Base-by-base conservation (phyloP, 2,329 filamentous ascomycete species). In the Alternaria angustiovoidea region DNA sequence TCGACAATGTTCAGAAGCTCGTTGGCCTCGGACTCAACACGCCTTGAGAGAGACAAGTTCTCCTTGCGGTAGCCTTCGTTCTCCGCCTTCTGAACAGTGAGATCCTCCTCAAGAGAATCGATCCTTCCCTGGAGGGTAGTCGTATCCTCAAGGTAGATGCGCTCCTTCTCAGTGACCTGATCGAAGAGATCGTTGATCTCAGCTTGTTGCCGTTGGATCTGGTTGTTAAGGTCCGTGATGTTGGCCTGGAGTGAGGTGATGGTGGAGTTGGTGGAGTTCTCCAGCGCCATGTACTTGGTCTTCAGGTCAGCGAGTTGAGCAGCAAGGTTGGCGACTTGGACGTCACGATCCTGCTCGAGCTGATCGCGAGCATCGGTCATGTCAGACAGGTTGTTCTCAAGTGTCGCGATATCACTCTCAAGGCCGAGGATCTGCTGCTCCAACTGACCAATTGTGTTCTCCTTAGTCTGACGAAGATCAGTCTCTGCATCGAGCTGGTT, bases 181-280 rank as follows among this genome's bases (percentile, higher is more conserved):
- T 70, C 72, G 7, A 55, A 63, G 41, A 82, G 73, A n/a, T 66
- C 59, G 16, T 73, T 72, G 54, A 82, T 79, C 46, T 80, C 75
- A 47, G 70, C 68, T 46, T 81, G 76, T 38, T 78, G 74, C 11
- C 75, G 75, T 12, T 73, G 70, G 20, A 81, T 70, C 11, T 80
- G 71, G 52, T 80, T 78, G 57, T 77, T 77, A 64, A 81, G 78
- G 26, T 77, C 75, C 4, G 71, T 72, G 57, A 83, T 81, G 47
- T 80, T 78, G 24, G 74, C 73, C 42, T 75, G 67, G 4, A 78
- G 65, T 7, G 73, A 68, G 3, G 65, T 66, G 46, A 77, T 77
- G 20, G 71, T 71, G 4, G 70, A 74, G 42, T 70, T 72, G 34
- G 74, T 70, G 0, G 69, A 70, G 34, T 69, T 73, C 59, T 77